Evolutionary conservation across 1,139 yeast genomes (phyloP), one percentile per base, ranked within the genome.

Genomic region (Suhomyces guaymorum): DNA sequence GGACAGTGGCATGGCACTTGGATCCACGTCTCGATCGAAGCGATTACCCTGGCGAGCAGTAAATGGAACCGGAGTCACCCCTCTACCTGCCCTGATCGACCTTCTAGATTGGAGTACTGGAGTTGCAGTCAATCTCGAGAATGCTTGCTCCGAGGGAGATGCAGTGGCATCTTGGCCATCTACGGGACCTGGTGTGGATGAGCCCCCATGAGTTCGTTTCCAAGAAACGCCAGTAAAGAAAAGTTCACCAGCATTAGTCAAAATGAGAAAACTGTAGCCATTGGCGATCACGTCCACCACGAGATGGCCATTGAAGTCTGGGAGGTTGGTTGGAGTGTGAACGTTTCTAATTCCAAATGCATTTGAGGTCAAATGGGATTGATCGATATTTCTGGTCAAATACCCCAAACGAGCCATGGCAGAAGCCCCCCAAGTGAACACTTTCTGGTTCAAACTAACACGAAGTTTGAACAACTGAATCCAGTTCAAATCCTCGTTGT

Each of bases 381-480:
- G 42, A 4, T 68, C 61, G 6, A 65, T 47, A 13, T 55, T 56
- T 15, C 55, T 49, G 0, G 63, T 44, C 5, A 63, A 49, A 43
- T 71, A 74, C 0, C 92, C 94, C 31, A 84, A 59, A 27, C 92
- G 56, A 2, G 82, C 82, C 31, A 66, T 63, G 19, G 59, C 59
- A 5, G 72, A 51, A 11, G 73, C 59, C 1, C 89, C 87, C 94
- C 94, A 82, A 0, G 87, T 78, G 44, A 65, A 75, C 4, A 84
- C 47, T 28, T 63, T 54, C 4, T 77, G 75, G 2, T 65, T 52
- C 21, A 50, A 48, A 1, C 68, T 52, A 10, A 56, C 49, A 28
- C 87, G 58, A 29, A 66, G 42, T 11, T 64, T 49, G 52, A 73
- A 80, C 33, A 78, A 51, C 24, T 67, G 67, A 4, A 66, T 68